phyloP scores from a whole-genome alignment of 805 yeast species.

The Pichia cabralensis region DNA sequence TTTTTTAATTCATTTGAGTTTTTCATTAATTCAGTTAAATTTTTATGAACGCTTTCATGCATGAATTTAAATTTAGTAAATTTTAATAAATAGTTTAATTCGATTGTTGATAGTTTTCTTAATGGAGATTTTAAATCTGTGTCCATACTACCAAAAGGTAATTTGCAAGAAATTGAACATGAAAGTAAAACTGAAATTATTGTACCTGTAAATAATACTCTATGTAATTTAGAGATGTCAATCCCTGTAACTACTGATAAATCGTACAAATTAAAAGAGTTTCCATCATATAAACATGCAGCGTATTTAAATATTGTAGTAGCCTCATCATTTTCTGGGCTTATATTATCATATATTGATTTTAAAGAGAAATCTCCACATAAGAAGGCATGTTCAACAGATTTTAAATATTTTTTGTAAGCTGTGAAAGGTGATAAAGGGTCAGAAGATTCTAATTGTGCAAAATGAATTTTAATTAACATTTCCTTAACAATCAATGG shows the following conservation, averaged over 20 bases:
- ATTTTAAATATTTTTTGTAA: not conserved
- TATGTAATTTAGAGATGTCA: slow-evolving; percentile 25
- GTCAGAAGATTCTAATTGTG: not conserved
- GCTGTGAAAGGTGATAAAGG: not conserved
- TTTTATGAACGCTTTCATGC: slow-evolving; percentile 32
- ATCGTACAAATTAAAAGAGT: slow-evolving; percentile 29
- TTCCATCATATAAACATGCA: slow-evolving; percentile 31
- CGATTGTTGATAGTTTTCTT: slow-evolving; percentile 17
- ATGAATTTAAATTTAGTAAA: slow-evolving; percentile 29
- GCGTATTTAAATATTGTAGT: slow-evolving; percentile 28
- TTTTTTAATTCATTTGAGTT: slow-evolving; percentile 20
- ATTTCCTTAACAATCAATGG: slow-evolving; percentile 15
- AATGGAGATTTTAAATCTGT: slow-evolving; percentile 11
- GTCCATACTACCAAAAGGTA: slow-evolving; percentile 34
- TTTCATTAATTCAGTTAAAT: slow-evolving; percentile 23
- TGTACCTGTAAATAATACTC: slow-evolving; percentile 26
- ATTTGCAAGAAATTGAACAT: slow-evolving; percentile 33
- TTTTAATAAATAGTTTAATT: slow-evolving; percentile 27
- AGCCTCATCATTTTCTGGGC: slow-evolving; percentile 5
- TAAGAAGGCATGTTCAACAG: not conserved
- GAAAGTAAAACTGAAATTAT: slow-evolving; percentile 29
- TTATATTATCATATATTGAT: slow-evolving; percentile 4
- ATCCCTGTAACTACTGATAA: slow-evolving; percentile 29
- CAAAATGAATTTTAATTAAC: slow-evolving; percentile 25
- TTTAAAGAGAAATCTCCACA: slow-evolving; percentile 2